Evolutionary conservation across 164 flowering plant species (phyloP).

Genomic region (Houttuynia cordata): DNA sequence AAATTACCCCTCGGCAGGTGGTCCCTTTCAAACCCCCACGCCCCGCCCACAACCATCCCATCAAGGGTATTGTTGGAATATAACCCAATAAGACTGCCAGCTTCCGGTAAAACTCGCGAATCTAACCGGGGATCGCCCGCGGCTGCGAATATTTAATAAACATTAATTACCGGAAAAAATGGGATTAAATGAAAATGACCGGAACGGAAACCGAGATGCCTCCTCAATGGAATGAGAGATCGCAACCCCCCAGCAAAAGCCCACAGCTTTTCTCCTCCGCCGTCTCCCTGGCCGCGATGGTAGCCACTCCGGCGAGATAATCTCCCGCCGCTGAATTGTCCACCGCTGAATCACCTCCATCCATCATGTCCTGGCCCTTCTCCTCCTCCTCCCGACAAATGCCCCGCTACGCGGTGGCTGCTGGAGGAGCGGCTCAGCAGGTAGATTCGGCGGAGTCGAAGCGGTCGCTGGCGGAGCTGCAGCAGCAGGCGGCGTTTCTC

Average conservation of each 20-base stretch:
- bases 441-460: slow-evolving; percentile 29
- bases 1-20: too few relatives aligned
- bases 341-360: too few relatives aligned
- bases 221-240: background rate
- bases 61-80: too few relatives aligned
- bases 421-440: slow-evolving; percentile 9
- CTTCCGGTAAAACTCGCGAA: background rate
- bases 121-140: slow-evolving; percentile 4
- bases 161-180: background rate
- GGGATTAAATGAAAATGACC: background rate
- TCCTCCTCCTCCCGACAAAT: background rate
- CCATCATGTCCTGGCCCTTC: background rate
- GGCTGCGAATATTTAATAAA: background rate
- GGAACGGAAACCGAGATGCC: slow-evolving; percentile 4
- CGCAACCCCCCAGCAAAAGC: background rate
- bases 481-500: slow-evolving; percentile 16
- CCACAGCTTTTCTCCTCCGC: background rate
- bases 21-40: too few relatives aligned
- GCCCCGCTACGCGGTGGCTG: slow-evolving; percentile 10
- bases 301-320: too few relatives aligned
- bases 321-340: background rate
- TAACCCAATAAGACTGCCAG: background rate
- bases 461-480: slow-evolving; percentile 36
- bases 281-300: too few relatives aligned
- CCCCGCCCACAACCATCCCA: too few relatives aligned